Conservation (phyloP, 108 stramenopile species). For the Skeletonema tropicum region DNA sequence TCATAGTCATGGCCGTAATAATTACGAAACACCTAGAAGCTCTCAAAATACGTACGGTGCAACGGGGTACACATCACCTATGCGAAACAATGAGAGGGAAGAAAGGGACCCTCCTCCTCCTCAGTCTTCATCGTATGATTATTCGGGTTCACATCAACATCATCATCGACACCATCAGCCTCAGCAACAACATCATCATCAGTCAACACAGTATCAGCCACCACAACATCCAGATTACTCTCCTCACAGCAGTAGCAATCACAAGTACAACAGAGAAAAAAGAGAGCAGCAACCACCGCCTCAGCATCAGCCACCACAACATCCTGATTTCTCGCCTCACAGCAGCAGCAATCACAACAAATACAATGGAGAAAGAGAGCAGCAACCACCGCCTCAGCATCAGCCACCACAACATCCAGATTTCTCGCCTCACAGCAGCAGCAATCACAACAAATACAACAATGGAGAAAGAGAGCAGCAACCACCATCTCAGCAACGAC, state of each 20-base stretch:
- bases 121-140: not conserved
- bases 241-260: not conserved
- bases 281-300: slow-evolving; percentile 1
- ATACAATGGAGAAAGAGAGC: not conserved
- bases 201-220: not conserved
- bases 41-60: not conserved
- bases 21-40: not conserved
- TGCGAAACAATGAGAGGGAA: not conserved
- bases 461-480: not conserved
- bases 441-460: not conserved
- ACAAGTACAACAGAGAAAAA: not conserved
- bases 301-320: not conserved
- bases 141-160: not conserved
- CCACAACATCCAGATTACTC: not conserved
- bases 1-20: not conserved
- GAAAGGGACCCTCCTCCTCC: slow-evolving; percentile 10
- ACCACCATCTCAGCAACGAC: slow-evolving; percentile 2
- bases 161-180: not conserved
- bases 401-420: not conserved
- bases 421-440: not conserved
- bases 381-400: slow-evolving; percentile 2
- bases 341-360: not conserved
- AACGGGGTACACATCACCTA: not conserved
- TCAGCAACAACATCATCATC: not conserved
- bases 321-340: not conserved